Evolutionary conservation across 1,284 basidiomycete genomes (phyloP).

Genomic region (Mixia osmundae): DNA sequence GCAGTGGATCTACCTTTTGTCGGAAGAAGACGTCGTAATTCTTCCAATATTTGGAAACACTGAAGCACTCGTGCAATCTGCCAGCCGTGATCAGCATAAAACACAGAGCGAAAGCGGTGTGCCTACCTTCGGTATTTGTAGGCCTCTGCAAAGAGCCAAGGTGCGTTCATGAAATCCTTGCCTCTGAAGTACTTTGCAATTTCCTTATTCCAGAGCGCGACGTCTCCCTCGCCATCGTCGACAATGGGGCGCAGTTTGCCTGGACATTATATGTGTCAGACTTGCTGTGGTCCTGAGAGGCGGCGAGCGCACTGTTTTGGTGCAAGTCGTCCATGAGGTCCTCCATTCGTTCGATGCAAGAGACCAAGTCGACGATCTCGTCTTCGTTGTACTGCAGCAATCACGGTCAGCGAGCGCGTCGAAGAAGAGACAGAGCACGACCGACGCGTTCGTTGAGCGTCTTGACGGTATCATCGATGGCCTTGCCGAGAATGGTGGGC

Average conservation of each 20-base stretch:
- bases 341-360: conserved; percentile 42
- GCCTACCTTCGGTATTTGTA: conserved; percentile 71
- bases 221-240: conserved; percentile 81
- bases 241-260: conserved; percentile 40
- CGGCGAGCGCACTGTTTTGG: conserved; percentile 35
- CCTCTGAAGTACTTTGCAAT: conserved; percentile 83
- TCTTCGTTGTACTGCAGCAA: conserved; percentile 47
- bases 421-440: background rate
- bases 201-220: conserved; percentile 92
- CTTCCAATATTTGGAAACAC: conserved; percentile 71
- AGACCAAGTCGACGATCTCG: conserved; percentile 55
- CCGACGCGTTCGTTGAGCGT: conserved; percentile 52
- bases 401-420: background rate
- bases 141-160: conserved; percentile 88
- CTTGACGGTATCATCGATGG: conserved; percentile 71
- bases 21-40: conserved; percentile 68
- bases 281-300: conserved; percentile 38
- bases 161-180: conserved; percentile 87
- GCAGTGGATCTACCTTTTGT: conserved; percentile 32
- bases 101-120: background rate
- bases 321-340: conserved; percentile 26
- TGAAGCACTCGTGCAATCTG: conserved; percentile 73
- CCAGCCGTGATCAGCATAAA: conserved; percentile 1
- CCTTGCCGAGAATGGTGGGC: conserved; percentile 87
- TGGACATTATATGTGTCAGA: background rate